Base-by-base conservation (phyloP, 352 stramenopile species). In the Globisporangium barbulae region DNA sequence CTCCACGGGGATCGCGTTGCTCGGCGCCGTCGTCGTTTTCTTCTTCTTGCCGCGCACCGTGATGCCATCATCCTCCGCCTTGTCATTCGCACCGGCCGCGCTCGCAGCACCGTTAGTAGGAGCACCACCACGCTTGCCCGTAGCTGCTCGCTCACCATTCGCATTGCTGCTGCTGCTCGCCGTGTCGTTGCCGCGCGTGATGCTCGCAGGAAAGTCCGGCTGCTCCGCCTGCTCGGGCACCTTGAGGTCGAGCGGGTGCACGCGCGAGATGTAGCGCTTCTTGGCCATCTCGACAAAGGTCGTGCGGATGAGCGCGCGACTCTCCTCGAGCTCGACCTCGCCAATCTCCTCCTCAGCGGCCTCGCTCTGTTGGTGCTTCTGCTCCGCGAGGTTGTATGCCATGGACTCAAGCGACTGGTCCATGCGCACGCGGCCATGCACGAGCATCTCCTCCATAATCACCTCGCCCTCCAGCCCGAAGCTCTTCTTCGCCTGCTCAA, bases 211-310 rank as follows among this genome's bases (percentile, higher is more conserved):
- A 47, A 90, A 85, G 7, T 90, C 83, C 3, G 75, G 76, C n/a
- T 69, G 65, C 48, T 83, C 79, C 48, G 91, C 78, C 1, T 71
- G 68, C 57, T 90, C 78, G 0, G 72, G 77, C 33, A 90, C 62
- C 60, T 85, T 91, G 56, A 96, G 71, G 56, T 94, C 83, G 13
- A 96, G 63, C 48, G 88, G 88, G 58, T 96, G 86, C 45, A 96
- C 88, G 12, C 88, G 83, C 31, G 83, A 82, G 57, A 96, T 90
- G 73, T 91, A 94, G 53, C 88, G 79, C 68, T 91, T 91, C 71
- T 96, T 96, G 64, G 86, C 86, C 88, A 96, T 94, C 47, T 96
- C 81, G 31, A 94, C 78, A 65, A 96, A 94, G n/a, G 71, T 69
- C 17, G 82, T 67, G 33, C 79, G 83, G 53, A 96, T 76, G 25